phyloP scores from a whole-genome alignment of 495 filamentous ascomycete genomes.

The Cudoniella acicularis region DNA sequence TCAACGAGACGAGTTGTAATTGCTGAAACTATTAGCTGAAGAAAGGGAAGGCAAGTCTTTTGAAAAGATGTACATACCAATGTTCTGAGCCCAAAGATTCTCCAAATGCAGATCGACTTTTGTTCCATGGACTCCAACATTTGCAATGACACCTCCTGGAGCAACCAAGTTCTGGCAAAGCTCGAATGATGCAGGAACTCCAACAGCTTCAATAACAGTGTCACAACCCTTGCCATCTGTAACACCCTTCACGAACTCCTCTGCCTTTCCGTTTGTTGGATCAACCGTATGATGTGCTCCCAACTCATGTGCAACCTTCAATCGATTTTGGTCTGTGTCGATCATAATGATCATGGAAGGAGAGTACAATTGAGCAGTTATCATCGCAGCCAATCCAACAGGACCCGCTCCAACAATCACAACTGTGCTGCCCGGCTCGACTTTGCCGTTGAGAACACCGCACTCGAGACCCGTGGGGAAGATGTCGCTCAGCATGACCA shows the following conservation, averaged over 20 bases:
- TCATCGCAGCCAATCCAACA: constrained; percentile 43
- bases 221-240: constrained; percentile 46
- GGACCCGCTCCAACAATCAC: constrained; percentile 51
- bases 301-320: constrained; percentile 38
- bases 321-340: constrained; percentile 39
- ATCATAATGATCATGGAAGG: constrained; percentile 42
- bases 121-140: constrained; percentile 46
- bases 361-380: constrained; percentile 43
- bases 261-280: constrained; percentile 24
- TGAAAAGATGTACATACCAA: constrained; percentile 18
- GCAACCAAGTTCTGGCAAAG: constrained; percentile 46
- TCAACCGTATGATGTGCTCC: constrained; percentile 42
- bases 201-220: constrained; percentile 53
- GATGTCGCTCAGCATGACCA: constrained; percentile 43
- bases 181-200: constrained; percentile 42
- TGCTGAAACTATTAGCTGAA: constrained; percentile 26
- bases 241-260: constrained; percentile 32
- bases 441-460: constrained; percentile 42
- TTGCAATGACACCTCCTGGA: constrained; percentile 46
- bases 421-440: constrained; percentile 39
- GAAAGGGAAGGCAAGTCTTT: neutral
- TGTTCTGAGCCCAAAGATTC: constrained; percentile 42
- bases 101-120: constrained; percentile 42
- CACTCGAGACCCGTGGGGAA: constrained; percentile 48
- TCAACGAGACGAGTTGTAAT: constrained; percentile 44